Evolutionary conservation across 2,329 filamentous ascomycete genomes (phyloP).

Genomic region (Exophiala bonariae): DNA sequence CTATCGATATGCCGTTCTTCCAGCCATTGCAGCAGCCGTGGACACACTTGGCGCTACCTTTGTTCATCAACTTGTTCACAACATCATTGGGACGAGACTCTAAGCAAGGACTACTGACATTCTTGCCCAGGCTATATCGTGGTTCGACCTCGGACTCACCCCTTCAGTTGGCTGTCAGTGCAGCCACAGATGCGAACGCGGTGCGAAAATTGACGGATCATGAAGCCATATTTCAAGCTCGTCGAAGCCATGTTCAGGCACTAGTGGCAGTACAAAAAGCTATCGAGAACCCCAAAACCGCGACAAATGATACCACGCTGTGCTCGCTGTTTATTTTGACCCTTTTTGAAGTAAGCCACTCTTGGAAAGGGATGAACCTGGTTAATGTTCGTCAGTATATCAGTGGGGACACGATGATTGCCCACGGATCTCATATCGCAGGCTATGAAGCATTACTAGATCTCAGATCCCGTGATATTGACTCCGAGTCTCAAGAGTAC

Average conservation of each 20-base stretch:
- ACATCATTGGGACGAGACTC: background rate
- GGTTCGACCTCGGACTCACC: background rate
- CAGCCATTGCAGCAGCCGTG: background rate
- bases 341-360: conserved; percentile 2
- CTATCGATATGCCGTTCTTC: background rate
- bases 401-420: conserved; percentile 1
- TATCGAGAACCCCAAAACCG: background rate
- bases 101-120: background rate
- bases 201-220: background rate
- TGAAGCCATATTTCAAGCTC: background rate
- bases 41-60: background rate
- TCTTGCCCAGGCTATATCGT: background rate
- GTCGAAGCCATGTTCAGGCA: conserved; percentile 1
- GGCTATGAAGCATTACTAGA: conserved; percentile 7
- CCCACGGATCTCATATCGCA: conserved; percentile 2
- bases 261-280: conserved; percentile 1
- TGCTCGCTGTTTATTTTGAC: conserved; percentile 6
- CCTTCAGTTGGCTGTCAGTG: background rate
- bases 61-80: conserved; percentile 5
- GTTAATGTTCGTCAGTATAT: conserved; percentile 3
- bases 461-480: background rate
- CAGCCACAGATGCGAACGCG: conserved; percentile 5
- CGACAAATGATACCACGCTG: conserved; percentile 1
- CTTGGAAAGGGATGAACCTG: background rate
- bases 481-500: background rate